A percentile compares a stretch with the other conserved stretches of the same genome.
Evolutionary conservation across 2,329 filamentous ascomycete genomes (phyloP).

Genomic region (Sarocladiaceae sp.): DNA sequence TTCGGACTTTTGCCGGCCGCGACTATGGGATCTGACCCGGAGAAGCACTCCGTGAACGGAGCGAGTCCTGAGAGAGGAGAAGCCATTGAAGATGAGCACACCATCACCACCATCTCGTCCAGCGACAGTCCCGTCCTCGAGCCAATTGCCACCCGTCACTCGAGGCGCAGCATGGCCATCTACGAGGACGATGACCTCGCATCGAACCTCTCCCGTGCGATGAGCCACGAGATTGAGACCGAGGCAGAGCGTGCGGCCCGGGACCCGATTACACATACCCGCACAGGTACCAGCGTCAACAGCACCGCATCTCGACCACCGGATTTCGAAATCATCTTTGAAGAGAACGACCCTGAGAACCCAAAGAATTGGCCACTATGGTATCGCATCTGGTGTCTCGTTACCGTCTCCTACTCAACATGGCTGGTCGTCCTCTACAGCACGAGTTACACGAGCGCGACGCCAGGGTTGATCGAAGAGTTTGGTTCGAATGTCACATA

Average conservation of each 20-base stretch:
- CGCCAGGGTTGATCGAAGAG: constrained; percentile 63
- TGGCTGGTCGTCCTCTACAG: constrained; percentile 65
- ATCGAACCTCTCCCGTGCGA: constrained; percentile 27
- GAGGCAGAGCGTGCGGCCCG: constrained; percentile 33
- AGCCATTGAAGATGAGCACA: no score
- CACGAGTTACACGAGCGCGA: constrained; percentile 72
- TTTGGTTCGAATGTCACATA: constrained; percentile 57
- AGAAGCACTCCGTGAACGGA: background rate
- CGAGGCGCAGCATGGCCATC: constrained; percentile 11
- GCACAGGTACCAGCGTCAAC: constrained; percentile 36
- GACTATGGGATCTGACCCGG: background rate
- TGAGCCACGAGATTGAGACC: constrained; percentile 29
- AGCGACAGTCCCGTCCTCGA: constrained; percentile 1
- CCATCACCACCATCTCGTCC: background rate
- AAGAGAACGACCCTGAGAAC: constrained; percentile 57
- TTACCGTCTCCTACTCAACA: constrained; percentile 41
- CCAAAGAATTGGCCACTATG: constrained; percentile 64
- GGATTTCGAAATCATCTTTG: constrained; percentile 71
- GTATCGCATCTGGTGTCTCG: constrained; percentile 37
- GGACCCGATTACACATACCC: constrained; percentile 41
- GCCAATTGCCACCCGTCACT: constrained; percentile 10
- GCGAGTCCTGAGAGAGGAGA: background rate
- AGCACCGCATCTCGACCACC: constrained; percentile 42
- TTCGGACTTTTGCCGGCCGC: background rate
- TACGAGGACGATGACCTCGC: constrained; percentile 20